Conservation (phyloP, 1,284 basidiomycete species). For the Ustilago lituana region DNA sequence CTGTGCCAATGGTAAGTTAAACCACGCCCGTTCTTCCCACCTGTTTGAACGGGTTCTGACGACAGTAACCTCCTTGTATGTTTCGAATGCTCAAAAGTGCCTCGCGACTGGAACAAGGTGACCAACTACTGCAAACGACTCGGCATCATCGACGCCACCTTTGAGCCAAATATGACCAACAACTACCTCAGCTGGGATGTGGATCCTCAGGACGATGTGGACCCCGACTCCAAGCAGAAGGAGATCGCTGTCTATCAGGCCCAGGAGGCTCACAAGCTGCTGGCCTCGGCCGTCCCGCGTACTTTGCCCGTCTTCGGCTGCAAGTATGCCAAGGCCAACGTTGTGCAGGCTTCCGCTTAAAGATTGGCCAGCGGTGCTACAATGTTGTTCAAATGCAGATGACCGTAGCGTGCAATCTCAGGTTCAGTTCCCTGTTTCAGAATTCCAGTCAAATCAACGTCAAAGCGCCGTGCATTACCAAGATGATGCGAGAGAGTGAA, state of each 20-base stretch:
- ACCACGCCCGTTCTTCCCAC: no score
- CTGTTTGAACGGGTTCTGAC: no score
- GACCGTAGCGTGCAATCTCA: no score
- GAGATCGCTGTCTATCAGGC: constrained; percentile 52
- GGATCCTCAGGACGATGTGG: constrained; percentile 44
- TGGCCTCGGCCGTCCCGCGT: constrained; percentile 6
- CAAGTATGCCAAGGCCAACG: constrained; percentile 16
- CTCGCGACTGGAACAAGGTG: constrained; percentile 64
- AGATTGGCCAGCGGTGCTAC: no score
- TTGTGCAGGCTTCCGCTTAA: constrained; percentile 21
- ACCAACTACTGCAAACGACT: constrained; percentile 68
- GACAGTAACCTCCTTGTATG: no score
- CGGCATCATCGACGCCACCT: constrained; percentile 63
- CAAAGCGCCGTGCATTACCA: no score
- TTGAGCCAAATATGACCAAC: constrained; percentile 68
- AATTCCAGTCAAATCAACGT: no score
- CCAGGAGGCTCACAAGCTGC: constrained; percentile 45
- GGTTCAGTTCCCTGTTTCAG: background rate
- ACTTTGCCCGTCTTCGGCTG: constrained; percentile 28
- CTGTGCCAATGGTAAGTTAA: constrained; percentile 46
- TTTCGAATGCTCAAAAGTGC: no score
- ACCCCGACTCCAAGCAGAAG: constrained; percentile 55
- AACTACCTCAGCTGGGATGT: constrained; percentile 54
- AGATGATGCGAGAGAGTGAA: background rate
- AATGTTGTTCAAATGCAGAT: no score